phyloP scores from a whole-genome alignment of 148 eudicot species.

The Fagopyrum esculentum region DNA sequence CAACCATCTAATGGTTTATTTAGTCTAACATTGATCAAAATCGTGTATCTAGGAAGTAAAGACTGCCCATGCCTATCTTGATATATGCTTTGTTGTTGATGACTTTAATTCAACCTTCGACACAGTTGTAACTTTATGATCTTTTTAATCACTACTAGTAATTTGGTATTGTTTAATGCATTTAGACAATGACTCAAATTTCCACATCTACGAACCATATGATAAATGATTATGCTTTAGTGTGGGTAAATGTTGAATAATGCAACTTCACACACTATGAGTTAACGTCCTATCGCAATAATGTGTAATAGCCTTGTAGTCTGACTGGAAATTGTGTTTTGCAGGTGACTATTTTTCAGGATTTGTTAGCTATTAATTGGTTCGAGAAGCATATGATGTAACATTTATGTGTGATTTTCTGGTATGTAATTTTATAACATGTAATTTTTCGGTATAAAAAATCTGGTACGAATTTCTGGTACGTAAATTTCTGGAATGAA shows the following conservation, averaged over 20 bases:
- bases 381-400: slow-evolving; percentile 95
- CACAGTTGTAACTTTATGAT: slow-evolving; percentile 66
- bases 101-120: slow-evolving; percentile 98
- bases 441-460: too few species aligned
- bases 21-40: not conserved
- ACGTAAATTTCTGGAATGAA: too few species aligned
- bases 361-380: slow-evolving; percentile 97
- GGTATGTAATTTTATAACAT: too few species aligned
- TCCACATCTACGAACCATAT: not conserved
- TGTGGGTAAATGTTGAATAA: not conserved
- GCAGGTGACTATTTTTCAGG: slow-evolving; percentile 96
- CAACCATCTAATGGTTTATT: not conserved
- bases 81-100: slow-evolving; percentile 96
- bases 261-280: not conserved
- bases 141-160: not conserved
- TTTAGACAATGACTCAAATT: not conserved
- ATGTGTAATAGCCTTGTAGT: not conserved
- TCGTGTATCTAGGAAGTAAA: slow-evolving; percentile 68
- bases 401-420: not conserved
- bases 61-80: slow-evolving; percentile 96
- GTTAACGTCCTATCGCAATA: not conserved
- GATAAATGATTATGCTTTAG: not conserved
- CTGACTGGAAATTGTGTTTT: not conserved
- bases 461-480: too few species aligned
- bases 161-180: too few species aligned